Evolutionary conservation across 345 rosid species (phyloP).

Genomic region (Aquilaria malaccensis): DNA sequence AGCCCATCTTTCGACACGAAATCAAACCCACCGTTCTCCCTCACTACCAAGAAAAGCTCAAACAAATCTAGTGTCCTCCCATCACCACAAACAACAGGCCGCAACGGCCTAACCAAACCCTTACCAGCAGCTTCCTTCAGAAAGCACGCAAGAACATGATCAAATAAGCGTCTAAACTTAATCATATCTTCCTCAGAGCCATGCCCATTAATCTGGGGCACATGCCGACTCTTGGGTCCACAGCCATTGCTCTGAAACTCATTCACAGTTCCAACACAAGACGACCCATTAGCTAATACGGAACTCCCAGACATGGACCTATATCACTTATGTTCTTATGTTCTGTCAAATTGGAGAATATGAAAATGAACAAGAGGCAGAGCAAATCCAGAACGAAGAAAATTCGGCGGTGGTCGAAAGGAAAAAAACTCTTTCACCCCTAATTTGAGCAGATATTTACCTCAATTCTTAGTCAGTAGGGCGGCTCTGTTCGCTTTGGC

Average conservation of each 20-base stretch:
- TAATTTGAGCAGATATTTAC: no score
- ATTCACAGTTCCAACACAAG: slow-evolving; percentile 12
- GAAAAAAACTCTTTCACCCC: no score
- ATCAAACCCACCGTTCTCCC: slow-evolving; percentile 53
- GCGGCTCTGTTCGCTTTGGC: no score
- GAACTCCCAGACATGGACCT: slow-evolving; percentile 56
- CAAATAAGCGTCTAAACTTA: slow-evolving; percentile 40
- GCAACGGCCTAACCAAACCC: slow-evolving; percentile 44
- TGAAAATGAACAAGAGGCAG: no score
- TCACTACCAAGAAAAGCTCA: slow-evolving; percentile 49
- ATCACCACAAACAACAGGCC: slow-evolving; percentile 43
- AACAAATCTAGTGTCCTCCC: slow-evolving; percentile 53
- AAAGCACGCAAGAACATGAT: slow-evolving; percentile 41
- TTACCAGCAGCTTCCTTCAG: slow-evolving; percentile 26
- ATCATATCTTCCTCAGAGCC: slow-evolving; percentile 23
- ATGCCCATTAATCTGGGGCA: slow-evolving; percentile 14
- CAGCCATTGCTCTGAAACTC: slow-evolving; percentile 10
- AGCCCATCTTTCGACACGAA: slow-evolving; percentile 38
- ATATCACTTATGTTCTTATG: not conserved
- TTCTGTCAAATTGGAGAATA: no score
- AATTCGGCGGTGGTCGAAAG: no score
- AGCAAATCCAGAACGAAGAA: no score
- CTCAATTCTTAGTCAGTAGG: no score
- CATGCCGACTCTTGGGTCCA: slow-evolving; percentile 14
- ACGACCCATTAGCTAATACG: slow-evolving; percentile 28